Evolutionary conservation across 2,329 filamentous ascomycete species (phyloP), one percentile per base, ranked within the genome.

Genomic region (Albifimbria verrucaria): DNA sequence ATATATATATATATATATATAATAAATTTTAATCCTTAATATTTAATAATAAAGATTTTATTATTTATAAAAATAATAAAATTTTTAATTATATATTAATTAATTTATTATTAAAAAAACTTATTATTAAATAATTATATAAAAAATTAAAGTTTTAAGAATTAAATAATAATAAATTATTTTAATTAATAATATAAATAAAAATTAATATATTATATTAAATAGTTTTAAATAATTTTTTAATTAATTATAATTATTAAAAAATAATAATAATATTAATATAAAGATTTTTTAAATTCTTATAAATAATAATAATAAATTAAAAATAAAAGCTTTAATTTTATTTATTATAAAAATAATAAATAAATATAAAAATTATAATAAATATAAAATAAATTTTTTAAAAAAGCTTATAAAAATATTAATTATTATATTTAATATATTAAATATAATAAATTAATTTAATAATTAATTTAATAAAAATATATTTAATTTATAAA

Each of bases 371-470:
- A 18, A 25, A 43, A 32, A 49, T 51, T 46, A n/a, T n/a, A n/a
- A n/a, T n/a, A n/a, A n/a, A n/a, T n/a, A 51, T 51, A 45, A 26
- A 18, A 28, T 11, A 20, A 36, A 28, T 47, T 28, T 46, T 9
- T 47, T 41, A 25, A 32, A 46, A 26, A 26, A 17, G 45, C 42
- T 51, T n/a, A 43, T 49, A 12, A 42, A 45, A 25, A 43, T 20
- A 45, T 18, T 9, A 18, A 48, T 17, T 9, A 39, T 39, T 23
- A 47, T 51, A 41, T 41, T 50, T 9, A 39, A 42, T 11, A 51
- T 42, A 49, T 51, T 42, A 32, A 53, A 25, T 15, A 41, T 49
- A 21, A 28, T 54, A 36, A 36, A 48, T 52, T 24, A 18, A 23
- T 43, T 48, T 55, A 55, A 7, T 44, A 41, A 24, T 45, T 15